Percentiles rank a stretch among this genome's conserved stretches.
phyloP scores from a whole-genome alignment of 225 moss, liverwort and hornwort species.

The Pleurozium schreberi region DNA sequence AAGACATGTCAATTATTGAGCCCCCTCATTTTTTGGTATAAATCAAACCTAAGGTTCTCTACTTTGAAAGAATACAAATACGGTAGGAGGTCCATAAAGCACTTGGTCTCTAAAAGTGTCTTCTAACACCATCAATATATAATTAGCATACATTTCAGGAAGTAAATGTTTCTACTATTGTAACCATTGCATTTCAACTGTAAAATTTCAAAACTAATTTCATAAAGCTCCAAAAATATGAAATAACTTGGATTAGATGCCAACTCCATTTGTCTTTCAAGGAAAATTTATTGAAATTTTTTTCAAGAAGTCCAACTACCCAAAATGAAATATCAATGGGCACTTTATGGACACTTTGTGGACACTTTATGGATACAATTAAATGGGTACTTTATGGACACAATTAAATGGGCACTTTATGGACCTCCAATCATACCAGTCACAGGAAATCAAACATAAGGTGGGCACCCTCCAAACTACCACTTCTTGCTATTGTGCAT shows the following conservation, averaged over 20 bases:
- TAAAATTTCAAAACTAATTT: not conserved
- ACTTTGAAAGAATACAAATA: not conserved
- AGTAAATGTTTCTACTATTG: not conserved
- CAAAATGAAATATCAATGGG: not conserved
- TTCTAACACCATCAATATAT: not conserved
- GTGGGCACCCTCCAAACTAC: not conserved
- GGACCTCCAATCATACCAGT: too few species aligned
- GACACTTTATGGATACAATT: too few species aligned
- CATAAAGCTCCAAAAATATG: not conserved
- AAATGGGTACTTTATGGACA: not conserved
- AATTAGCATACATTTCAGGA: not conserved
- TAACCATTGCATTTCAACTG: not conserved
- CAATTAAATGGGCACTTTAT: not conserved
- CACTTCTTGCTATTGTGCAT: not conserved
- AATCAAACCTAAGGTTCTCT: accelerated
- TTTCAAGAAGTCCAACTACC: not conserved
- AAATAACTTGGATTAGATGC: not conserved
- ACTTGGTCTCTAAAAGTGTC: not conserved
- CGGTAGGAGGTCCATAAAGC: not conserved
- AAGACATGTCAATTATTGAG: not conserved
- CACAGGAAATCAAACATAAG: not conserved
- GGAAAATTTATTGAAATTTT: too few species aligned
- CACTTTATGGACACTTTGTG: too few species aligned
- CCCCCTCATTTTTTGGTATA: not conserved
- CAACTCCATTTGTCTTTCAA: not conserved